Base-by-base conservation (phyloP, 148 eudicot species). In the Chenopodium quinoa region DNA sequence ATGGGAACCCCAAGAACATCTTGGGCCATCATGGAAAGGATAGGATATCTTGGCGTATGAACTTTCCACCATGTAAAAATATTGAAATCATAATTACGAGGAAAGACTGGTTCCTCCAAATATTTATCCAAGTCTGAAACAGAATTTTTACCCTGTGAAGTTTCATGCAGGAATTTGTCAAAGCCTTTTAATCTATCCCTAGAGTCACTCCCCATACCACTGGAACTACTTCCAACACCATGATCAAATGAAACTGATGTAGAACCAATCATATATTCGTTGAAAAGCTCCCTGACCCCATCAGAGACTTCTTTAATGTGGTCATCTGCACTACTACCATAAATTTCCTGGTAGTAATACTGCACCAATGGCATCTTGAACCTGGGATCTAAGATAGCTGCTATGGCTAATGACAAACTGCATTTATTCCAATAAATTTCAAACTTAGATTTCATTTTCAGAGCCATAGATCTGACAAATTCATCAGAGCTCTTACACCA, bases 61-160 rank as follows among this genome's bases (percentile, higher is more conserved):
- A 93, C 99, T 88, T 92, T 96, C 99, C 99, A 96, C 99, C 99
- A 96, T 80, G 90, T 91, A 65, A 93, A 89, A 82, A 96, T 88
- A 84, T 88, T 89, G 78, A 96, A 94, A 82, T 93, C 98, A 83
- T 84, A 80, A 78, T 87, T 91, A 69, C 97, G 94, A 1, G 99
- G 99, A 79, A 93, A 93, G 13, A 93, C 87, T 0, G 95, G 95
- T 78, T 96, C 99, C 87, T 93, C 98, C 76, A 96, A 80, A 80
- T 96, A 96, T 79, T 96, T 96, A 27, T 96, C 98, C 82, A 96
- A 86, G 86, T 96, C 99, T 1, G 98, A 96, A 60, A 84, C 80
- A 63, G 82, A 46, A 77, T 85, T 90, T 81, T 92, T 94, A 83
- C 88, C 90, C 82, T 90, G 93, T n/a, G 97, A 91, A 81, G 90